These are phyloP conservation scores for Fusarium sp. DNA, from an alignment of 2,329 filamentous ascomycete genomes.

Conservation along the genomic window DNA sequence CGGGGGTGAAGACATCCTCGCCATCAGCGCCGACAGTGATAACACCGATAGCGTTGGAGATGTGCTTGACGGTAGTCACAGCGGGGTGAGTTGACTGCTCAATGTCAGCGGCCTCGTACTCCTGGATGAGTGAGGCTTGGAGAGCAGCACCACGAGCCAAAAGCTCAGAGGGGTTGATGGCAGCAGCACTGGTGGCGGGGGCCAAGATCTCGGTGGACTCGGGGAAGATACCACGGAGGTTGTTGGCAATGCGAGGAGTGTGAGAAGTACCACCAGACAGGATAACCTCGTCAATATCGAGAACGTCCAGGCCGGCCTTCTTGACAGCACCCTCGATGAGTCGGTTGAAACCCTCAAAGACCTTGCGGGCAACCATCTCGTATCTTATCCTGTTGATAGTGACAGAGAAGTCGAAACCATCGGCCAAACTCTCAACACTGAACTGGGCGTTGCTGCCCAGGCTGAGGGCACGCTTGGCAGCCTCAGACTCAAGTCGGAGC, in stretches of 20 bases:
- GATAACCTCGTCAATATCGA: constrained; percentile 95
- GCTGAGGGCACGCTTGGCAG: constrained; percentile 91
- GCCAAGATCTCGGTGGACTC: constrained; percentile 82
- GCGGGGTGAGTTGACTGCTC: constrained; percentile 96
- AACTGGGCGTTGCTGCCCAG: constrained; percentile 90
- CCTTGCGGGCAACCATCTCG: constrained; percentile 87
- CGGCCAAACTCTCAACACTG: constrained; percentile 90
- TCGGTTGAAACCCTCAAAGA: constrained; percentile 88
- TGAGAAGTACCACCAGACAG: constrained; percentile 92
- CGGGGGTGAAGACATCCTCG: constrained; percentile 80
- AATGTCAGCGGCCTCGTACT: constrained; percentile 94
- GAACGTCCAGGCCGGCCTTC: constrained; percentile 91
- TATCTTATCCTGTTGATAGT: constrained; percentile 95
- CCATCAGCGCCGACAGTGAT: constrained; percentile 72
- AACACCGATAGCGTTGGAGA: constrained; percentile 89
- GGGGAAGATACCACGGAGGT: constrained; percentile 84
- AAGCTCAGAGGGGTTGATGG: constrained; percentile 95
- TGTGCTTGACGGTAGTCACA: constrained; percentile 93
- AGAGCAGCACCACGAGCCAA: constrained; percentile 91
- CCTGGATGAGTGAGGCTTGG: constrained; percentile 92
- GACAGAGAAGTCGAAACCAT: constrained; percentile 90
- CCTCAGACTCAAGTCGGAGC: constrained; percentile 90
- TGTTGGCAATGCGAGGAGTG: constrained; percentile 90
- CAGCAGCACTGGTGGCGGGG: constrained; percentile 80
- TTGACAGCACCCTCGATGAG: constrained; percentile 87